phyloP scores from a whole-genome alignment of 2,329 filamentous ascomycete genomes.

The Verticillium albo-atrum region DNA sequence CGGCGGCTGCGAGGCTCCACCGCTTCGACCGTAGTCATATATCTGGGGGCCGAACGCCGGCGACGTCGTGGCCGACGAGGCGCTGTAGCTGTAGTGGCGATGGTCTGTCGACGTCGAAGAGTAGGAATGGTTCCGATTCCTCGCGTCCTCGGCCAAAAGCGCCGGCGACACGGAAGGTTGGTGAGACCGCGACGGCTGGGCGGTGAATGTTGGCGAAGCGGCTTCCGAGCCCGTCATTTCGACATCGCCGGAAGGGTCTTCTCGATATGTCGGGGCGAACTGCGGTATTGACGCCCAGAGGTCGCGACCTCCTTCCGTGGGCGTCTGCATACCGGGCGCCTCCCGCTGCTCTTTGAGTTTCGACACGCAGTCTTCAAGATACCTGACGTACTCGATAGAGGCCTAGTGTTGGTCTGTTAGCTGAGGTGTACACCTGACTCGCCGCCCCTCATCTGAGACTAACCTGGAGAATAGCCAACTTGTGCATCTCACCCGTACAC shows the following conservation, averaged over 20 bases:
- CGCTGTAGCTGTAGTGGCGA: constrained; percentile 44
- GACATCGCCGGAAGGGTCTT: constrained; percentile 40
- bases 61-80: constrained; percentile 44
- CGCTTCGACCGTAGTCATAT: constrained; percentile 34
- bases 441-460: constrained; percentile 16
- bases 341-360: constrained; percentile 65
- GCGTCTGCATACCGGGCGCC: constrained; percentile 6
- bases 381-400: constrained; percentile 92
- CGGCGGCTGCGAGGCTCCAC: constrained; percentile 32
- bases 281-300: constrained; percentile 18
- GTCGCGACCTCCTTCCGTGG: constrained; percentile 10
- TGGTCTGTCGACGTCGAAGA: constrained; percentile 49
- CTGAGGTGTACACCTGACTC: neutral
- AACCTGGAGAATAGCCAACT: constrained; percentile 90
- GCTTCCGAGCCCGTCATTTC: constrained; percentile 57
- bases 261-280: constrained; percentile 31
- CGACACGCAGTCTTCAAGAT: constrained; percentile 81
- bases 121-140: constrained; percentile 45
- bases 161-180: constrained; percentile 51
- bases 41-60: constrained; percentile 52
- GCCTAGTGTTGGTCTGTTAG: constrained; percentile 52
- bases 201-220: constrained; percentile 41
- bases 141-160: constrained; percentile 39
- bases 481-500: constrained; percentile 97
- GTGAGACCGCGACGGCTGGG: constrained; percentile 24